Base-by-base conservation (phyloP, 2,329 filamentous ascomycete genomes). In the Fusarium coffeatum region DNA sequence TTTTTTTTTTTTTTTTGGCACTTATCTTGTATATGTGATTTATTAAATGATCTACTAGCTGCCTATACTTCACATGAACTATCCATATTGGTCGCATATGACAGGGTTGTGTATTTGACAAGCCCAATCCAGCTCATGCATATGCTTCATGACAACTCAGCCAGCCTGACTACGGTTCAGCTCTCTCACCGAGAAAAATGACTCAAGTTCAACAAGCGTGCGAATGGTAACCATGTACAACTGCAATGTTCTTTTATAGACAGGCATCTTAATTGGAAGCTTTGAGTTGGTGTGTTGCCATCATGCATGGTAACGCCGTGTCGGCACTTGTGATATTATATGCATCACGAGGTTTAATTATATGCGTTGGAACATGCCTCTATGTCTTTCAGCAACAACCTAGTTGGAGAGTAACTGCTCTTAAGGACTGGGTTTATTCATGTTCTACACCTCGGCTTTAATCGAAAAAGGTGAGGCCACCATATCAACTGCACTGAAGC, bases 261-360 rank as follows among this genome's bases (percentile, higher is more conserved):
- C 16, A 22, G 30, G 20, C 8, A 30, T 46, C 37, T 12, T 34
- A 12, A 60, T 66, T 66, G 51, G 47, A 69, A 45, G 60, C 23
- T 23, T 46, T 22, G 10, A 45, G 28, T 32, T 41, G 60, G 55
- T 64, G 66, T 34, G 61, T 55, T 49, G 50, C 51, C 40, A 54
- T 61, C 47, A 63, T 68, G 69, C 66, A 72, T 48, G 37, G 48
- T 45, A 49, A 45, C 47, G 67, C 61, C 48, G 28, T 60, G 55
- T 46, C 54, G 54, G 56, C 56, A 63, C 37, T 54, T 55, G 47
- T 61, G 45, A 48, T 50, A 30, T 23, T 63, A 55, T 43, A 43
- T 47, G 59, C 59, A 68, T 59, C 51, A 48, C 55, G 43, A 59
- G 62, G 57, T 63, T 56, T 23, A 16, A 37, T 20, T 55, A 37